Evolutionary conservation across 805 yeast species (phyloP).

Genomic region (Brettanomyces bruxellensis): DNA sequence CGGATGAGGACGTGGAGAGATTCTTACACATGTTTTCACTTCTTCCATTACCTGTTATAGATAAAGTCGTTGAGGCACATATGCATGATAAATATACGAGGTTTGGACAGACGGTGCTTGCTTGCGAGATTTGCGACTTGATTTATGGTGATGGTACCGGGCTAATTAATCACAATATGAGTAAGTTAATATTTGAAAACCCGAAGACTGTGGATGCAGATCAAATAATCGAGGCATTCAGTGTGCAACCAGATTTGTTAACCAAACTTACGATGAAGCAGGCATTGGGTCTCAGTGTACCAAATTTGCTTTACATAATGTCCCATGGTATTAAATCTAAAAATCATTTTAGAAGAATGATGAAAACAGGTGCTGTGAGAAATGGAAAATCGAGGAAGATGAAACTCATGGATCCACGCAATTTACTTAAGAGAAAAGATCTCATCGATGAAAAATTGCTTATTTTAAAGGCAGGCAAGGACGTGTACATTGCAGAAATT

Average conservation of each 20-base stretch:
- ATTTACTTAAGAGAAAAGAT: constrained; percentile 34
- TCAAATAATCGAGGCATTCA: constrained; percentile 46
- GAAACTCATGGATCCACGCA: constrained; percentile 41
- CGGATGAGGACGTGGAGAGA: constrained; percentile 65
- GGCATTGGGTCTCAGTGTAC: constrained; percentile 29
- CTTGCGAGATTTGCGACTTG: constrained; percentile 77
- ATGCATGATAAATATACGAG: constrained; percentile 49
- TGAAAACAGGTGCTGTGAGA: constrained; percentile 67
- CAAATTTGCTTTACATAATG: constrained; percentile 41
- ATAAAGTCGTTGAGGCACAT: constrained; percentile 45
- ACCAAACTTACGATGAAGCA: constrained; percentile 26
- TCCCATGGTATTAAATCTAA: constrained; percentile 37
- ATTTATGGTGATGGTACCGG: constrained; percentile 81
- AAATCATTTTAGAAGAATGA: constrained; percentile 32
- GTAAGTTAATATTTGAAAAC: constrained; percentile 49
- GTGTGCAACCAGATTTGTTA: constrained; percentile 44
- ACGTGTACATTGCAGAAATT: constrained; percentile 47
- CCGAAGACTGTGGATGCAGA: constrained; percentile 33
- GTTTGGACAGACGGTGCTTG: constrained; percentile 67
- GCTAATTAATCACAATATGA: constrained; percentile 52
- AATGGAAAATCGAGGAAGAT: constrained; percentile 46
- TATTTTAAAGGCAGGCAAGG: constrained; percentile 68
- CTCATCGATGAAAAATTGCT: constrained; percentile 53
- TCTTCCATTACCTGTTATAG: constrained; percentile 55
- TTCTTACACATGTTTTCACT: constrained; percentile 73